phyloP scores from a whole-genome alignment of 176 grass and related monocot genomes.

The Oryza australiensis region DNA sequence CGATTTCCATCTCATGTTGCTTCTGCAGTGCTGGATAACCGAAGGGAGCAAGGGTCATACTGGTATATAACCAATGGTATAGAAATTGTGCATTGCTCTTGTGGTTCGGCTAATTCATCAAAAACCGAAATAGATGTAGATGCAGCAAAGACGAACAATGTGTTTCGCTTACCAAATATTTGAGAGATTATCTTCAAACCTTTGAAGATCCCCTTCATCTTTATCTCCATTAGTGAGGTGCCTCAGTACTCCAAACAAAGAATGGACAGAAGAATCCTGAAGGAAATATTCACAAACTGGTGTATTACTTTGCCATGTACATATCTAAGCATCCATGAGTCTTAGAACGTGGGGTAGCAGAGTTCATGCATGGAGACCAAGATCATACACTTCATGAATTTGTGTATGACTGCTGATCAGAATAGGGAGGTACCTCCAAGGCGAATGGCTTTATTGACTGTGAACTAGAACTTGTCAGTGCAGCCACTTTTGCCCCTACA shows the following conservation, averaged over 20 bases:
- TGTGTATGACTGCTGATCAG: neutral
- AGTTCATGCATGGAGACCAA: neutral
- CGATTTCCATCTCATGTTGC: conserved; percentile 75
- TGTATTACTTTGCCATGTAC: neutral
- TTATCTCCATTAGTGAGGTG: conserved; percentile 20
- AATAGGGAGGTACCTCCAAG: neutral
- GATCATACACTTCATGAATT: neutral
- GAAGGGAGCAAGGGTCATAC: neutral
- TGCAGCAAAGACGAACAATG: neutral
- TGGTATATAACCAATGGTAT: neutral
- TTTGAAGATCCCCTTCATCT: conserved; percentile 64
- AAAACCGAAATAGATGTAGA: neutral
- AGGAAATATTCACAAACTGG: neutral
- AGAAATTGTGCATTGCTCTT: neutral
- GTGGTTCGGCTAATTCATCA: neutral
- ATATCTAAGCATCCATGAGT: neutral
- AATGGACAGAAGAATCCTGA: neutral
- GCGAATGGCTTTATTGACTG: neutral
- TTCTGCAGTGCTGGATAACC: conserved; percentile 40
- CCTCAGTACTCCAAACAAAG: neutral
- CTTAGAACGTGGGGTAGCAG: neutral
- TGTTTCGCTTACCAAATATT: conserved; percentile 57
- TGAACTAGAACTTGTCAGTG: neutral
- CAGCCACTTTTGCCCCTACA: neutral
- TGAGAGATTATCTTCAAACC: conserved; percentile 62